A percentile compares a stretch with the other conserved stretches of the same genome.
phyloP scores from a whole-genome alignment of 176 grass and related monocot species.

The Aechmea fasciata region DNA sequence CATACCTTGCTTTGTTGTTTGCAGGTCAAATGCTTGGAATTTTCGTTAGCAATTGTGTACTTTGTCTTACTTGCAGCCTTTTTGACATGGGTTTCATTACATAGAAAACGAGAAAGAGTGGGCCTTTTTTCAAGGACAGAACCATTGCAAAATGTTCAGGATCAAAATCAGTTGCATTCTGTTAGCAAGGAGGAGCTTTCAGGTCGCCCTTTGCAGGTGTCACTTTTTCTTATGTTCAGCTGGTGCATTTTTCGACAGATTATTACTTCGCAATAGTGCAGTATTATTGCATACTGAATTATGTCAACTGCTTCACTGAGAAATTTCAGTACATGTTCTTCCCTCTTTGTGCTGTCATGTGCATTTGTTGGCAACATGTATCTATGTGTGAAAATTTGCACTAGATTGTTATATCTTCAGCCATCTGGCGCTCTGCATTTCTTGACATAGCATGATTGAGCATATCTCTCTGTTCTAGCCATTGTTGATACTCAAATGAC shows the following conservation, averaged over 20 bases:
- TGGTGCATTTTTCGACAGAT: not conserved
- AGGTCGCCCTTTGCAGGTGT: conserved; percentile 34
- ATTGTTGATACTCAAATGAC: too few relatives aligned
- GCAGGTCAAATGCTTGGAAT: conserved; percentile 96
- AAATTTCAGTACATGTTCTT: too few relatives aligned
- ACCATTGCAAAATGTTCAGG: conserved; percentile 19
- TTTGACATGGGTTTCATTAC: conserved; percentile 44
- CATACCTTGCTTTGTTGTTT: conserved; percentile 29
- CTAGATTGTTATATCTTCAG: too few relatives aligned
- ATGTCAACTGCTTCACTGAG: too few relatives aligned
- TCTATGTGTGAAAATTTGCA: too few relatives aligned
- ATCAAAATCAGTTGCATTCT: conserved; percentile 26
- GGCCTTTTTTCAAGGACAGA: conserved; percentile 24
- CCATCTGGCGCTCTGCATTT: too few relatives aligned
- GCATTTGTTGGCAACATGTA: too few relatives aligned
- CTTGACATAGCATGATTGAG: too few relatives aligned
- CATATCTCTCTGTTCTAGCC: too few relatives aligned
- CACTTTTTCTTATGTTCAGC: not conserved
- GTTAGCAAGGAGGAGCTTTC: conserved; percentile 29
- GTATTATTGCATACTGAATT: too few relatives aligned
- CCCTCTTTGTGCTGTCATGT: too few relatives aligned
- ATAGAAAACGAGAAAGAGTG: conserved; percentile 45
- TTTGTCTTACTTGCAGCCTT: conserved; percentile 40
- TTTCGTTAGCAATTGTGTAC: conserved; percentile 66
- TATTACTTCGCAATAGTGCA: not conserved